phyloP scores from a whole-genome alignment of 169 alveolate genomes.

The Eimeria maxima region DNA sequence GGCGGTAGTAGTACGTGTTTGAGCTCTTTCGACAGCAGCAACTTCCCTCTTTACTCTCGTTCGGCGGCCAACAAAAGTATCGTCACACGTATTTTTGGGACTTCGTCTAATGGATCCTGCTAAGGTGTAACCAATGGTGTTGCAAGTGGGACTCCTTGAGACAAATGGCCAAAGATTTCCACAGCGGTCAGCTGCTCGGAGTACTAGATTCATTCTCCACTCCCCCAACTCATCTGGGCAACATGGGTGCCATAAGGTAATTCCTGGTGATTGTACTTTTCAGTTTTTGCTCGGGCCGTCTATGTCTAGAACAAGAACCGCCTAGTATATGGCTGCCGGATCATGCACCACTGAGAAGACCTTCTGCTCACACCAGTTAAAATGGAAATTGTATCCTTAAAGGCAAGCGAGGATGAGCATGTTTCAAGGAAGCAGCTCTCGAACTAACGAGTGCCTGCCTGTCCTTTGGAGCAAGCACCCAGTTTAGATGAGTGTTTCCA shows the following conservation, averaged over 20 bases:
- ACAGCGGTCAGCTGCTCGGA: slow-evolving; percentile 23
- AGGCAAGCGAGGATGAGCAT: neutral
- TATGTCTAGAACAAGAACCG: neutral
- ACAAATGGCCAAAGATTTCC: neutral
- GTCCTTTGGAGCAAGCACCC: neutral
- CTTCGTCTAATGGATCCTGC: neutral
- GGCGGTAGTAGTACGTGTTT: neutral
- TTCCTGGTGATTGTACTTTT: neutral
- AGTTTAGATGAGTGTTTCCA: neutral
- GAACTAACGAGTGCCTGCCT: neutral
- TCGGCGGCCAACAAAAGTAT: neutral
- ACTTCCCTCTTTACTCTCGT: neutral
- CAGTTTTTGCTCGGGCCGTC: neutral
- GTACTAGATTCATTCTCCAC: slow-evolving; percentile 9
- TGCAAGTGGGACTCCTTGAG: neutral
- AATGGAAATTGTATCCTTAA: neutral
- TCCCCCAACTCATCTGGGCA: slow-evolving; percentile 28
- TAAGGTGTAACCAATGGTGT: neutral
- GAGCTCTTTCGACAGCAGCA: neutral
- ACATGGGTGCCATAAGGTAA: neutral
- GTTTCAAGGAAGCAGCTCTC: neutral
- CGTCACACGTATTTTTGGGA: neutral
- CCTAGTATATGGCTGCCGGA: neutral
- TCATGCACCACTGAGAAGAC: neutral
- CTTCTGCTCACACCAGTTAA: neutral